Evolutionary conservation across 805 yeast genomes (phyloP).

Genomic region (Yarrowia phangngaensis): DNA sequence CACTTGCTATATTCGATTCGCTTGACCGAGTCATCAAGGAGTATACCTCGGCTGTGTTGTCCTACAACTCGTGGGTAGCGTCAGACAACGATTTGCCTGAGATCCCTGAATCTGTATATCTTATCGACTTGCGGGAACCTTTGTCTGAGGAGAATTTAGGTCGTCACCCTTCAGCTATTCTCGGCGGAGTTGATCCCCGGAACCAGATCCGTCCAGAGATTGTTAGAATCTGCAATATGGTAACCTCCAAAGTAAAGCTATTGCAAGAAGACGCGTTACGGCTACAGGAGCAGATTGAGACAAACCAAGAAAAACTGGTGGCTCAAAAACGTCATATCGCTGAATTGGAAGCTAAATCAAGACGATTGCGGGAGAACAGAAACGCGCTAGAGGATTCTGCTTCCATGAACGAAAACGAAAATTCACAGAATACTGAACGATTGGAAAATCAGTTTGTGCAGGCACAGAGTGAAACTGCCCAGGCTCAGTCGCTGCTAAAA

Average conservation of each 20-base stretch:
- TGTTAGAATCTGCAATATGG: slow-evolving; percentile 46
- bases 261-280: slow-evolving; percentile 56
- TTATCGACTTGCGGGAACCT: slow-evolving; percentile 44
- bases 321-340: slow-evolving; percentile 18
- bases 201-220: slow-evolving; percentile 41
- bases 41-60: slow-evolving; percentile 47
- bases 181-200: slow-evolving; percentile 44
- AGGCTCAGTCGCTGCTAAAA: slow-evolving; percentile 11
- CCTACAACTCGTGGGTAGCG: slow-evolving; percentile 20
- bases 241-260: slow-evolving; percentile 47
- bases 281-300: slow-evolving; percentile 57
- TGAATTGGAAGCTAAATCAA: slow-evolving; percentile 17
- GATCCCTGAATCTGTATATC: slow-evolving; percentile 36
- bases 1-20: slow-evolving; percentile 49
- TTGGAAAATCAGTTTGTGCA: slow-evolving; percentile 20
- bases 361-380: slow-evolving; percentile 18
- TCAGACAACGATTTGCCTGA: slow-evolving; percentile 17
- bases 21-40: slow-evolving; percentile 52
- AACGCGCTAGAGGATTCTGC: slow-evolving; percentile 13
- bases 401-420: slow-evolving; percentile 19
- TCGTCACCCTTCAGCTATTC: slow-evolving; percentile 43
- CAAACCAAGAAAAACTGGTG: slow-evolving; percentile 30
- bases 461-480: slow-evolving; percentile 18
- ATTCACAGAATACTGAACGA: slow-evolving; percentile 16
- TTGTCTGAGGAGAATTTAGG: slow-evolving; percentile 47